A percentile compares a stretch with the other conserved stretches of the same genome.
Evolutionary conservation across 805 yeast genomes (phyloP).

Genomic region (Metschnikowia santaceciliae): DNA sequence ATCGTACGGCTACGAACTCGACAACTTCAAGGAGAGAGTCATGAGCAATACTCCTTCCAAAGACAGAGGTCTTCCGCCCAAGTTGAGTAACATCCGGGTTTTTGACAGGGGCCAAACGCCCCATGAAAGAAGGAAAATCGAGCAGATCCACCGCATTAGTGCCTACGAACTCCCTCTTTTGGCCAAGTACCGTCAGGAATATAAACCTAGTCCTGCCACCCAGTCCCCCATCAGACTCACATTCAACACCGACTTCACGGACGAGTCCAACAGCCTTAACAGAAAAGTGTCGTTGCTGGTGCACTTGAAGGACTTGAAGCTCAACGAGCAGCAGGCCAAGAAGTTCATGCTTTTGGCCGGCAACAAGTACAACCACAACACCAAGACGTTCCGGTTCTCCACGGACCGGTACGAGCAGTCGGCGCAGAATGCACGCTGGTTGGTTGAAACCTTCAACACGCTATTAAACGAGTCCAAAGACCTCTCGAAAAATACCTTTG

Average conservation of each 20-base stretch:
- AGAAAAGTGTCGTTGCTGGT: conserved; percentile 62
- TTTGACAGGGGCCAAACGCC: conserved; percentile 34
- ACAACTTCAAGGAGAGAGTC: conserved; percentile 38
- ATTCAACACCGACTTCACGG: conserved; percentile 63
- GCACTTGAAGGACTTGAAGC: conserved; percentile 49
- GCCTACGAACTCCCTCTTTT: conserved; percentile 91
- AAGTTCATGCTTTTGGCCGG: conserved; percentile 80
- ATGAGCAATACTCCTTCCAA: conserved; percentile 40
- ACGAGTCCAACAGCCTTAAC: conserved; percentile 67
- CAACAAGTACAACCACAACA: conserved; percentile 62
- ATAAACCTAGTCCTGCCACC: conserved; percentile 43
- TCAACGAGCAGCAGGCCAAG: conserved; percentile 53
- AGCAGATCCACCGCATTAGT: conserved; percentile 74
- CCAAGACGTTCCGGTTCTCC: conserved; percentile 62
- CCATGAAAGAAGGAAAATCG: conserved; percentile 60
- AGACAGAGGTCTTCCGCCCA: conserved; percentile 37
- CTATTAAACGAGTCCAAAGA: conserved; percentile 65
- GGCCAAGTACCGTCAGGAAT: conserved; percentile 68
- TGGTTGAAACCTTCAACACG: conserved; percentile 59
- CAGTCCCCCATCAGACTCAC: conserved; percentile 60
- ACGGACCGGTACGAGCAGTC: conserved; percentile 65
- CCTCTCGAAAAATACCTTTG: conserved; percentile 53
- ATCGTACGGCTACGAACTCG: conserved; percentile 39
- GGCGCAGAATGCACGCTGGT: conserved; percentile 77
- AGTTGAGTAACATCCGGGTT: conserved; percentile 33